Percentiles rank a stretch among this genome's conserved stretches.
Conservation (phyloP, 176 grass and related monocot species). For the Cymbopogon citratus region DNA sequence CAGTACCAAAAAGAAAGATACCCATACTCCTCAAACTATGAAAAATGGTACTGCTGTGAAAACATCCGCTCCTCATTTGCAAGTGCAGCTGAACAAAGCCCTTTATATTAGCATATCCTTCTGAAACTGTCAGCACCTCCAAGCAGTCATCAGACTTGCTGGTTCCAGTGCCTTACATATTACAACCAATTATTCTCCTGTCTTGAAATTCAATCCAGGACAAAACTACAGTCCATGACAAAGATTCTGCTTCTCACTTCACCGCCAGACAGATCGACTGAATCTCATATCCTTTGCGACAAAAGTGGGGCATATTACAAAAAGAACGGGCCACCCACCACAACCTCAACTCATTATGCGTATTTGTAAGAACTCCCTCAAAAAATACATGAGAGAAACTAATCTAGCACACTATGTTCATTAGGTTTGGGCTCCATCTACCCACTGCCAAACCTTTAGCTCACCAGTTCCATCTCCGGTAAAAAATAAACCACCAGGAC, state of each 20-base stretch:
- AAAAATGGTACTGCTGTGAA: background rate
- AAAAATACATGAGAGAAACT: constrained; percentile 37
- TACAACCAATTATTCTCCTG: constrained; percentile 41
- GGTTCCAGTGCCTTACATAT: constrained; percentile 29
- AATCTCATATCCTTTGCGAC: constrained; percentile 21
- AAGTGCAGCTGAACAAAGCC: constrained; percentile 9
- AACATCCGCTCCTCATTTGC: background rate
- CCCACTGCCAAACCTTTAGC: constrained; percentile 89
- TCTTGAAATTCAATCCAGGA: constrained; percentile 28
- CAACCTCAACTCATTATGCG: constrained; percentile 35
- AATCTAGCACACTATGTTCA: constrained; percentile 51
- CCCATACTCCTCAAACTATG: background rate
- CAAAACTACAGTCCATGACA: constrained; percentile 11
- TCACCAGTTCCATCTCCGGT: constrained; percentile 92
- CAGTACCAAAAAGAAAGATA: background rate
- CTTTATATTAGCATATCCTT: constrained; percentile 32
- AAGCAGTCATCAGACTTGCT: constrained; percentile 21
- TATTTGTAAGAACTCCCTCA: constrained; percentile 36
- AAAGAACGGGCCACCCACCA: constrained; percentile 22
- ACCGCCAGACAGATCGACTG: constrained; percentile 9
- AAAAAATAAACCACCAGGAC: constrained; percentile 92
- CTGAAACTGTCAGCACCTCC: constrained; percentile 28
- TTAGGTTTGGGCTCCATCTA: constrained; percentile 38
- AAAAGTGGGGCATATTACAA: constrained; percentile 25
- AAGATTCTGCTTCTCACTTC: constrained; percentile 14